Conservation (phyloP, 108 stramenopile genomes). For the Fistulifera solaris region DNA sequence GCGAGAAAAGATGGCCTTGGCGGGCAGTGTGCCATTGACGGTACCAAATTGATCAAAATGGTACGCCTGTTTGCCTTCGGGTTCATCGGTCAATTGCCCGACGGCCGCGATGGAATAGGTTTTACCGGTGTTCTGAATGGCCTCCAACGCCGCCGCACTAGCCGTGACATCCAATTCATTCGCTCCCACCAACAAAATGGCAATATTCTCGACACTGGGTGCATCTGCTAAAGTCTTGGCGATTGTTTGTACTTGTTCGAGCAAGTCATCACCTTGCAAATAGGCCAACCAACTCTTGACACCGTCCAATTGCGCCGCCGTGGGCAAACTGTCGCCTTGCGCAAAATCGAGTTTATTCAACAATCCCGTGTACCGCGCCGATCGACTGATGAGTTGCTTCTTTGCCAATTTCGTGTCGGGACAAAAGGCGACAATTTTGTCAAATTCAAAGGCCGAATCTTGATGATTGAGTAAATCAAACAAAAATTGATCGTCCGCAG, state of each 20-base stretch:
- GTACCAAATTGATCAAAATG: slow-evolving; percentile 30
- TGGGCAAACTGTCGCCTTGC: slow-evolving; percentile 22
- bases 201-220: slow-evolving; percentile 50
- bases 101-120: slow-evolving; percentile 65
- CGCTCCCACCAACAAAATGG: slow-evolving; percentile 58
- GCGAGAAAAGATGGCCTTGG: slow-evolving; percentile 44
- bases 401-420: slow-evolving; percentile 60
- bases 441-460: slow-evolving; percentile 62
- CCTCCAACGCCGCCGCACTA: slow-evolving; percentile 24
- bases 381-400: slow-evolving; percentile 79
- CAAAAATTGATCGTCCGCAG: slow-evolving; percentile 61
- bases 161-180: slow-evolving; percentile 21
- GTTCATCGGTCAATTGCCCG: slow-evolving; percentile 48
- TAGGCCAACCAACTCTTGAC: slow-evolving; percentile 61
- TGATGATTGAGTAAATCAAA: slow-evolving; percentile 85
- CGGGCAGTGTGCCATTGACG: slow-evolving; percentile 21
- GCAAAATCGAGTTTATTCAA: slow-evolving; percentile 61
- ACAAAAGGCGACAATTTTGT: slow-evolving; percentile 76
- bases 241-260: slow-evolving; percentile 25
- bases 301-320: slow-evolving; percentile 42
- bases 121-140: slow-evolving; percentile 32
- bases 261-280: slow-evolving; percentile 21
- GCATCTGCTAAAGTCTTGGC: slow-evolving; percentile 34
- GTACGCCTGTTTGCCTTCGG: slow-evolving; percentile 59
- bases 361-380: slow-evolving; percentile 84